Evolutionary conservation across 441 rosid genomes (phyloP).

Genomic region (Eruca vesicaria): DNA sequence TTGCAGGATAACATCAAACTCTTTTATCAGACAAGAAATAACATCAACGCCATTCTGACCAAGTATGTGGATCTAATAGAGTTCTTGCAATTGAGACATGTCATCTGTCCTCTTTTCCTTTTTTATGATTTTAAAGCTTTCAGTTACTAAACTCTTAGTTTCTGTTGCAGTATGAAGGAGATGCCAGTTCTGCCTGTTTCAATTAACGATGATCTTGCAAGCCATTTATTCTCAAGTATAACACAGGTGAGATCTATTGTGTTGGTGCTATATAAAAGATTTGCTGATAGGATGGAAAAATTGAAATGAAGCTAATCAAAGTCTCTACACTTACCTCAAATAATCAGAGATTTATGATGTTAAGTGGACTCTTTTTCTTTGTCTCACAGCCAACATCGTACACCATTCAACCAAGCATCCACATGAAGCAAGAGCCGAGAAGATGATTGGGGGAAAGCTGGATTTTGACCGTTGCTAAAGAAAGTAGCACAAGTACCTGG

Average conservation of each 20-base stretch:
- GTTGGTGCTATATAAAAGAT: background rate
- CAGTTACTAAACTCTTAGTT: slow-evolving; percentile 16
- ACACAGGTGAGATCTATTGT: slow-evolving; percentile 48
- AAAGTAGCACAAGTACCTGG: background rate
- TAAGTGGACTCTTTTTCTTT: slow-evolving; percentile 1
- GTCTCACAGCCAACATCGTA: slow-evolving; percentile 47
- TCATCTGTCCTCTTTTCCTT: background rate
- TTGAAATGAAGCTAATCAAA: background rate
- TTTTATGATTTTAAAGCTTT: slow-evolving; percentile 9
- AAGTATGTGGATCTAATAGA: slow-evolving; percentile 51
- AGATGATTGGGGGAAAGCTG: slow-evolving; percentile 43
- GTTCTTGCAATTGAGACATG: slow-evolving; percentile 13
- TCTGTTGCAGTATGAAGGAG: slow-evolving; percentile 65
- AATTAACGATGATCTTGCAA: slow-evolving; percentile 70
- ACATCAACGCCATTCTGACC: slow-evolving; percentile 64
- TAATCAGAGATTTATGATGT: slow-evolving; percentile 4
- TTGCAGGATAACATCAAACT: slow-evolving; percentile 84
- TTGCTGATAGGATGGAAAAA: background rate
- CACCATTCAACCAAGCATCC: slow-evolving; percentile 48
- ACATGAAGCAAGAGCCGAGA: slow-evolving; percentile 80
- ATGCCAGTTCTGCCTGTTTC: slow-evolving; percentile 71
- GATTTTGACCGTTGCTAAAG: background rate
- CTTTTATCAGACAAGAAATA: slow-evolving; percentile 63
- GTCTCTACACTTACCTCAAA: background rate
- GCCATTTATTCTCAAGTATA: slow-evolving; percentile 52